Conservation (phyloP, 176 grass and related monocot genomes). For the Musa schizocarpa region DNA sequence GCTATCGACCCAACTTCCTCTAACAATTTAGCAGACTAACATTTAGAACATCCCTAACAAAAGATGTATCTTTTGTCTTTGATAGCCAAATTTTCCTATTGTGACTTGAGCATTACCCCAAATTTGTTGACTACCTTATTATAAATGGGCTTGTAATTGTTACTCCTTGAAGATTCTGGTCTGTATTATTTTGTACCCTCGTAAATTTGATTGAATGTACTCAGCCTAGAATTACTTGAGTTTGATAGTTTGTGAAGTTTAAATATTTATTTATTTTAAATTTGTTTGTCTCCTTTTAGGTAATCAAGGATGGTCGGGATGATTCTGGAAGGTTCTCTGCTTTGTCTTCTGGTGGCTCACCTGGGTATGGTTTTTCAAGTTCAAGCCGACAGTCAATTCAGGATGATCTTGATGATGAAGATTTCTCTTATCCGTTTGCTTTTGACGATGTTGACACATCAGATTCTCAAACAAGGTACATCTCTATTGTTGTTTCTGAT, state of each 20-base stretch:
- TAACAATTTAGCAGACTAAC: background rate
- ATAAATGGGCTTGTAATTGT: background rate
- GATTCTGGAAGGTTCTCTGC: conserved; percentile 93
- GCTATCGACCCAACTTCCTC: background rate
- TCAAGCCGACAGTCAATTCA: conserved; percentile 70
- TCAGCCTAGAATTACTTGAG: background rate
- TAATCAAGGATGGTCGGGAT: conserved; percentile 60
- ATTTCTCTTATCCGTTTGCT: conserved; percentile 68
- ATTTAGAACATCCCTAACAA: background rate
- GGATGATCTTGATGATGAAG: conserved; percentile 70
- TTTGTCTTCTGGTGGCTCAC: conserved; percentile 69
- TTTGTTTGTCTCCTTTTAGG: conserved; percentile 12
- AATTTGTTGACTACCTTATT: background rate
- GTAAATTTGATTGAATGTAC: background rate
- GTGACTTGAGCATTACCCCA: background rate
- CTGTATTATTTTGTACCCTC: background rate
- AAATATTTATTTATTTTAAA: background rate
- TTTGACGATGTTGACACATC: conserved; percentile 86
- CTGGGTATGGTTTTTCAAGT: conserved; percentile 58
- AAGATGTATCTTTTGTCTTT: background rate
- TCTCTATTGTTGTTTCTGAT: conserved; percentile 11
- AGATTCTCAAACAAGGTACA: conserved; percentile 60
- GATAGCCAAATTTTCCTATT: background rate
- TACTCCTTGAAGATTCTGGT: background rate
- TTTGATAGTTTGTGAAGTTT: background rate